Conservation (phyloP, 75 land plant genomes). For the Pinus taeda region DNA sequence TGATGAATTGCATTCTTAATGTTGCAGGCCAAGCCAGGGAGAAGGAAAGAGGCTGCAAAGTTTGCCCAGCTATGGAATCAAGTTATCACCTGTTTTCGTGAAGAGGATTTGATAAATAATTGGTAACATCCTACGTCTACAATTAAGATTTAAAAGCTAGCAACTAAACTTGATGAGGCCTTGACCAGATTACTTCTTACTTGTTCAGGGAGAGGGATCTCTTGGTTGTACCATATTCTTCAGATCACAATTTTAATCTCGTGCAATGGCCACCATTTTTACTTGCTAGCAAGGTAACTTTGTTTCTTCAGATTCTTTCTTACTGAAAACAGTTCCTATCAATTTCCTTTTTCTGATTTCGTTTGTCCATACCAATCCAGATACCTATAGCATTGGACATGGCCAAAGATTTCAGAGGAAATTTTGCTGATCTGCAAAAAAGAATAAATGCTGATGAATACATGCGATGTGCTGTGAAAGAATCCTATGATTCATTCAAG, state of each 20-base stretch:
- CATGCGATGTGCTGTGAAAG: conserved; percentile 61
- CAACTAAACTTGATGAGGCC: not conserved
- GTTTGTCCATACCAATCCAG: conserved; percentile 18
- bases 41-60: conserved; percentile 42
- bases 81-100: conserved; percentile 70
- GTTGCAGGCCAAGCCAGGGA: conserved; percentile 5
- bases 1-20: conserved; percentile 3
- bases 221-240: conserved; percentile 57
- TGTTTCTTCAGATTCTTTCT: not conserved
- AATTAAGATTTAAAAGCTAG: not conserved
- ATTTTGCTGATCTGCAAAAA: conserved; percentile 41
- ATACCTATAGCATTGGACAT: conserved; percentile 72
- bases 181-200: not conserved
- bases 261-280: conserved; percentile 82
- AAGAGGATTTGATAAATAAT: conserved; percentile 85
- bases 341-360: not conserved
- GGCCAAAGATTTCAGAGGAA: conserved; percentile 68
- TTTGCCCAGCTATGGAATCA: conserved; percentile 92
- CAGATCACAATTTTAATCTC: conserved; percentile 21
- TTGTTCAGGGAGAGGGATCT: conserved; percentile 72
- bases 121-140: conserved; percentile 30
- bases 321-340: not conserved
- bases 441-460: conserved; percentile 62
- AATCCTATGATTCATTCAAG: conserved; percentile 29
- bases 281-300: conserved; percentile 70